Evolutionary conservation across 2,329 filamentous ascomycete genomes (phyloP).

Genomic region (Microdochium bolleyi): DNA sequence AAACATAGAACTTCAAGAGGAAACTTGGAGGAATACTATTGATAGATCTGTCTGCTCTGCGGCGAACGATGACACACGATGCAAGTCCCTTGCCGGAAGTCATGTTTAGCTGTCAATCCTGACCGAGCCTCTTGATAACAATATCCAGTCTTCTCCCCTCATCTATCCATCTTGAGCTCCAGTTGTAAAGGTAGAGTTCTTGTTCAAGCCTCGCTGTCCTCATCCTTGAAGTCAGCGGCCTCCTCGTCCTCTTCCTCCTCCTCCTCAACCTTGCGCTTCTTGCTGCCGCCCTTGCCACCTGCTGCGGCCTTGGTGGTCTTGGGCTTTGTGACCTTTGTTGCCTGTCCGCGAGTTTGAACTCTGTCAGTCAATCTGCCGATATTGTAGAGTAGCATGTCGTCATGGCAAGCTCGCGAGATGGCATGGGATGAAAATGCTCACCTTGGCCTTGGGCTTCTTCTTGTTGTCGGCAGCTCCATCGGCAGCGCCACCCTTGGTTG

Average conservation of each 20-base stretch:
- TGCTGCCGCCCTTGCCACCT: conserved; percentile 8
- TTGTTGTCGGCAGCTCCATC: background rate
- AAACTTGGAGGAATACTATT: too few species aligned
- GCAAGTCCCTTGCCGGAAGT: too few species aligned
- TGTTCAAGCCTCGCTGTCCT: conserved; percentile 6
- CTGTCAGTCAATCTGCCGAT: too few species aligned
- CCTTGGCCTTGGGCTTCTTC: background rate
- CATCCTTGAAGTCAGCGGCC: conserved; percentile 6
- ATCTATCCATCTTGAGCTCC: background rate
- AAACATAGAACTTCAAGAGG: too few species aligned
- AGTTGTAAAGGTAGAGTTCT: background rate
- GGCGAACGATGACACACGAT: too few species aligned
- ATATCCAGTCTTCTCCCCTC: background rate
- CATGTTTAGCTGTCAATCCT: background rate
- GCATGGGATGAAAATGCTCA: background rate
- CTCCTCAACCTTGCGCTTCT: conserved; percentile 16
- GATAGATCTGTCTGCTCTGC: too few species aligned
- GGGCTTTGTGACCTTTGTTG: background rate
- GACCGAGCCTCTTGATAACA: background rate
- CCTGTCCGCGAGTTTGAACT: background rate
- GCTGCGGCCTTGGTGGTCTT: background rate
- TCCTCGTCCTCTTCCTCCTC: background rate
- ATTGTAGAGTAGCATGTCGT: too few species aligned
- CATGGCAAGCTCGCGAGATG: too few species aligned
- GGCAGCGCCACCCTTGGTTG: background rate